Conservation (phyloP, 192 early-diverging fungal genomes). For the Rhizophagus sp. region DNA sequence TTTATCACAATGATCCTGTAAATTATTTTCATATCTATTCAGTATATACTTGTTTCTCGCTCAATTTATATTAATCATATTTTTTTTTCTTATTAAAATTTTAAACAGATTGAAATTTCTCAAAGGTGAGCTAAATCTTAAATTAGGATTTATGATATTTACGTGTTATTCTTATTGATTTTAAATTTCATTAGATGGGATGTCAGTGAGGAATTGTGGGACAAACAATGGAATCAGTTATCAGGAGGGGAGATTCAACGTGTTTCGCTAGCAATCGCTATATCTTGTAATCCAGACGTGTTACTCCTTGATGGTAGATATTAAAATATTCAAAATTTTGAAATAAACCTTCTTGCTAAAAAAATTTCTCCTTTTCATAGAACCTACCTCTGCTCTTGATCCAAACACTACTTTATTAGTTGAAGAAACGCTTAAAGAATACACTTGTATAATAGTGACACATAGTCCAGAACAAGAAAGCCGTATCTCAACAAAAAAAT, state of each 20-base stretch:
- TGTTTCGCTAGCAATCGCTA: slow-evolving; percentile 75
- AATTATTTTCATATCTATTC: slow-evolving; percentile 11
- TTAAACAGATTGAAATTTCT: slow-evolving; percentile 23
- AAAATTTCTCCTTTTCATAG: slow-evolving; percentile 29
- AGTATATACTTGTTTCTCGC: background rate
- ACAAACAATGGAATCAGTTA: slow-evolving; percentile 72
- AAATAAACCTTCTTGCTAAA: background rate
- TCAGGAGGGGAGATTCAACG: slow-evolving; percentile 90
- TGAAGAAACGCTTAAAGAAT: slow-evolving; percentile 63
- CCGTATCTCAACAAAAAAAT: slow-evolving; percentile 47
- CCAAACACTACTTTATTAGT: slow-evolving; percentile 67
- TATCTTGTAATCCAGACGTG: slow-evolving; percentile 72
- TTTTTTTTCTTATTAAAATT: slow-evolving; percentile 18
- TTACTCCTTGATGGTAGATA: slow-evolving; percentile 75
- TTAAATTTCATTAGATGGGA: slow-evolving; percentile 68
- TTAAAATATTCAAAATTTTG: background rate
- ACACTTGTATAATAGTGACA: slow-evolving; percentile 81
- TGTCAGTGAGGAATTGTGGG: slow-evolving; percentile 66
- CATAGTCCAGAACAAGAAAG: slow-evolving; percentile 70
- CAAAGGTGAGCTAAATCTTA: background rate
- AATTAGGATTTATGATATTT: slow-evolving; percentile 8
- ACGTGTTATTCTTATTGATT: slow-evolving; percentile 26
- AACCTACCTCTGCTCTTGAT: slow-evolving; percentile 88
- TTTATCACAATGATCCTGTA: slow-evolving; percentile 58
- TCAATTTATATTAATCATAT: background rate